These are phyloP conservation scores for Boletus reticuloceps DNA, from an alignment of 768 basidiomycete genomes.

Conservation along the genomic window DNA sequence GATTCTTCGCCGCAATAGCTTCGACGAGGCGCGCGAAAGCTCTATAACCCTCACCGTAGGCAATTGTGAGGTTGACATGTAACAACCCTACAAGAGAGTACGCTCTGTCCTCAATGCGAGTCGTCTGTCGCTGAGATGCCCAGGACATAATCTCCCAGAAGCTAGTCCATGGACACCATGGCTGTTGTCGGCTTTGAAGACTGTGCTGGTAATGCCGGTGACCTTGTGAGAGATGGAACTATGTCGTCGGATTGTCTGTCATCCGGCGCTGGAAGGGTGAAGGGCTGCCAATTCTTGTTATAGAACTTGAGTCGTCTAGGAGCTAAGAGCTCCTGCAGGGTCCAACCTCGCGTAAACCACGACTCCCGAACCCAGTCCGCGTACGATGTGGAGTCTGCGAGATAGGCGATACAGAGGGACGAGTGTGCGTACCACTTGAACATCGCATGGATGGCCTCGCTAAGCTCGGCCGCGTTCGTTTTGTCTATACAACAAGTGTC, in stretches of 20 bases:
- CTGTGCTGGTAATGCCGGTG: constrained; percentile 1
- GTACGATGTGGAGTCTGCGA: background rate
- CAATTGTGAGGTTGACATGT: too few species aligned
- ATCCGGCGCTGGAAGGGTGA: background rate
- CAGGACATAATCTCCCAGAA: background rate
- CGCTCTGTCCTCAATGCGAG: constrained; percentile 16
- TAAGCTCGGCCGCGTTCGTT: constrained; percentile 13
- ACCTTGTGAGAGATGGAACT: background rate
- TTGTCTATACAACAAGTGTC: constrained; percentile 25
- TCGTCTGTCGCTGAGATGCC: constrained; percentile 17
- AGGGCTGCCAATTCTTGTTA: constrained; percentile 7
- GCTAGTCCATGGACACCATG: background rate
- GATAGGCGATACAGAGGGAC: constrained; percentile 19
- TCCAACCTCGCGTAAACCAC: too few species aligned
- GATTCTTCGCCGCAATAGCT: too few species aligned
- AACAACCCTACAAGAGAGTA: constrained; percentile 7
- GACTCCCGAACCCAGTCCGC: background rate
- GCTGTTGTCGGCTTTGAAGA: background rate
- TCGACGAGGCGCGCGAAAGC: too few species aligned
- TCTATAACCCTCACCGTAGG: too few species aligned
- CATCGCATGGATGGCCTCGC: constrained; percentile 21
- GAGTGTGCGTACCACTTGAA: constrained; percentile 24
- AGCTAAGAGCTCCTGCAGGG: constrained; percentile 10
- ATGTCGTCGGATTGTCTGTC: background rate
- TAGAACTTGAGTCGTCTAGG: constrained; percentile 16